A percentile compares a stretch with the other conserved stretches of the same genome.
Evolutionary conservation across 2,329 filamentous ascomycete species (phyloP).

Genomic region (Curvularia sp.): DNA sequence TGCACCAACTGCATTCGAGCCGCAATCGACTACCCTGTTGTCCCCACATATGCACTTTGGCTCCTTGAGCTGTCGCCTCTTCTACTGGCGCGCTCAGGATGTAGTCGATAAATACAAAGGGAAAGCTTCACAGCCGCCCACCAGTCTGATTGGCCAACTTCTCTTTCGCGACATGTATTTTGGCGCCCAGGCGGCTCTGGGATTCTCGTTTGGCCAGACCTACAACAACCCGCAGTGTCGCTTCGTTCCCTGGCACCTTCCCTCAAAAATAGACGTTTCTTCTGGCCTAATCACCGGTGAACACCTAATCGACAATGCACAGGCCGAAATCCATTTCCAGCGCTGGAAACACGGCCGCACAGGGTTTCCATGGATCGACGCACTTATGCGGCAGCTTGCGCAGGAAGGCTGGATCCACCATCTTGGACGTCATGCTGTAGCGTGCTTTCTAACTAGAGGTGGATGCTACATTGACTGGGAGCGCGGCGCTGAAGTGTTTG

Average conservation of each 20-base stretch:
- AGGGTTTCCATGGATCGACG: conserved; percentile 82
- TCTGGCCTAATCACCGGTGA: conserved; percentile 61
- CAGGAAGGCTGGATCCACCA: conserved; percentile 82
- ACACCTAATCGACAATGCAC: conserved; percentile 68
- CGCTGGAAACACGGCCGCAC: conserved; percentile 74
- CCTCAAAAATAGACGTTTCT: conserved; percentile 61
- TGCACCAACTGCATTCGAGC: conserved; percentile 74
- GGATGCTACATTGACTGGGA: conserved; percentile 83
- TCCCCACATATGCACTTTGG: conserved; percentile 79
- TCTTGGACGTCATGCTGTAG: conserved; percentile 76
- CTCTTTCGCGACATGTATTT: conserved; percentile 87
- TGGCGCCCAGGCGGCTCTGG: conserved; percentile 73
- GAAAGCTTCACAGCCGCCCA: conserved; percentile 64
- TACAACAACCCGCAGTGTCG: conserved; percentile 69
- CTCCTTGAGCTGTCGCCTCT: conserved; percentile 70
- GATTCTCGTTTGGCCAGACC: conserved; percentile 69
- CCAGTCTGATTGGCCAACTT: conserved; percentile 74
- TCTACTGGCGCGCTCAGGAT: conserved; percentile 75
- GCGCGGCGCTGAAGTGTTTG: conserved; percentile 78
- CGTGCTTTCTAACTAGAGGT: conserved; percentile 80
- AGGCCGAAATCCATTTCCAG: conserved; percentile 70
- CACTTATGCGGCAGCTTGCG: conserved; percentile 76
- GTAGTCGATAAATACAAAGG: conserved; percentile 65
- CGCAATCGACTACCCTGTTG: conserved; percentile 74
- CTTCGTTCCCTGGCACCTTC: conserved; percentile 82